A percentile compares a stretch with the other conserved stretches of the same genome.
Conservation (phyloP, 1,139 yeast species). For the Fermentozyma sake region DNA sequence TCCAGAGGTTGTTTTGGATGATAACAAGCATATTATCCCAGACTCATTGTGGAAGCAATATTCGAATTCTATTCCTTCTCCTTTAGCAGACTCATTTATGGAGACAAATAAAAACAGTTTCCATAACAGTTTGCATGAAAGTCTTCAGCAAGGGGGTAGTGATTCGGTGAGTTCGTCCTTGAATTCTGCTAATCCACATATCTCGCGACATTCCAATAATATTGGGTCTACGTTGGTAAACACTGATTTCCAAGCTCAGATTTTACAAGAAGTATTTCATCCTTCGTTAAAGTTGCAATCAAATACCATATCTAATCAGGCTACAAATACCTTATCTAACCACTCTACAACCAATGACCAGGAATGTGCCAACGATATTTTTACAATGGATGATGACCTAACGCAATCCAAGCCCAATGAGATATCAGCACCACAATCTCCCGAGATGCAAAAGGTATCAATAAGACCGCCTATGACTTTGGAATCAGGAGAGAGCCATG, state of each 20-base stretch:
- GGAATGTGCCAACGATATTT: conserved; percentile 30
- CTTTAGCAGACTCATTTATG: conserved; percentile 14
- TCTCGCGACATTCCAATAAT: conserved; percentile 4
- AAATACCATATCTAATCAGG: conserved; percentile 4
- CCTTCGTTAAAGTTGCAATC: conserved; percentile 16
- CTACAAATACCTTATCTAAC: conserved; percentile 2
- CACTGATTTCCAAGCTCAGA: conserved; percentile 37
- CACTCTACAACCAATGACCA: too few species aligned
- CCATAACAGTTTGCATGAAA: conserved; percentile 6
- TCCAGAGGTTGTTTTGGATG: conserved; percentile 78
- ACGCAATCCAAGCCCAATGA: conserved; percentile 1
- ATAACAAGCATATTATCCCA: conserved; percentile 85
- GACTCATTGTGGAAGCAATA: conserved; percentile 66
- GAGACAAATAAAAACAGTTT: conserved; percentile 5
- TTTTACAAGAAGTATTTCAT: conserved; percentile 36
- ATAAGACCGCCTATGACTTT: too few species aligned
- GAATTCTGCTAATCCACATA: conserved; percentile 3
- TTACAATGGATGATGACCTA: conserved; percentile 33
- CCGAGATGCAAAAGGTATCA: too few species aligned
- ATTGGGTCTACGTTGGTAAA: conserved; percentile 34
- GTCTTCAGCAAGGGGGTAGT: conserved; percentile 2
- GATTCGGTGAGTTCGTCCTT: conserved; percentile 4
- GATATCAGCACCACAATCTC: too few species aligned
- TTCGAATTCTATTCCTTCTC: conserved; percentile 53
- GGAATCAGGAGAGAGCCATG: too few species aligned